Base-by-base conservation (phyloP, 2,329 filamentous ascomycete species). In the Aschersonia sp. region DNA sequence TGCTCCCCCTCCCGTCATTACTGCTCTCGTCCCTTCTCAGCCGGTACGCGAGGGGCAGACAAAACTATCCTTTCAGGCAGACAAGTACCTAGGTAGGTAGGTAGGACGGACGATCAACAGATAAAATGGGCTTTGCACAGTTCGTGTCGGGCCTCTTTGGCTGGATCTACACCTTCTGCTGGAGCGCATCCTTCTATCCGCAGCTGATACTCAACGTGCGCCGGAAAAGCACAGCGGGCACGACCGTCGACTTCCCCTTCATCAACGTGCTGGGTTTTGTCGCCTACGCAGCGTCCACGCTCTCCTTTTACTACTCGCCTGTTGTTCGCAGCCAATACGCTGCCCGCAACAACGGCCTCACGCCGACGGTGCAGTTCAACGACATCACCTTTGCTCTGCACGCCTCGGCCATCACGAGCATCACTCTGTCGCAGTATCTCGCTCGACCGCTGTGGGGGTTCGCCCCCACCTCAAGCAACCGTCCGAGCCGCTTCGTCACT, bases 181-280 rank as follows among this genome's bases (percentile, higher is more conserved):
- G 90, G 90, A 90, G 85, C 10, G 68, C 82, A 12, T 94, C 87
- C 12, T 97, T 96, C 68, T 97, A 97, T 63, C 89, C 90, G 1
- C 92, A 97, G 62, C 79, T 85, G 6, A 67, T 94, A 51, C 75
- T 87, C 52, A 97, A 96, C 71, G 83, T 74, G 62, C 71, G 71
- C 32, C 82, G 87, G 47, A 78, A 78, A 49, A 85, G 86, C 7
- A 96, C 89, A 5, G 75, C 78, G 22, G 92, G 92, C 41, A 81
- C 90, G 5, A 86, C 87, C 1, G 82, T 94, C 54, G 89, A 96
- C 63, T 96, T 94, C 58, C 87, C 87, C 14, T 73, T 84, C 14
- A 72, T 87, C 56, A 92, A 92, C 64, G 66, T 69, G 30, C 58
- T 82, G 5, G 79, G 76, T 78, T 92, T 90, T 66, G 61, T 75